phyloP scores from a whole-genome alignment of 176 grass and related monocot genomes.

The Puya raimondii region DNA sequence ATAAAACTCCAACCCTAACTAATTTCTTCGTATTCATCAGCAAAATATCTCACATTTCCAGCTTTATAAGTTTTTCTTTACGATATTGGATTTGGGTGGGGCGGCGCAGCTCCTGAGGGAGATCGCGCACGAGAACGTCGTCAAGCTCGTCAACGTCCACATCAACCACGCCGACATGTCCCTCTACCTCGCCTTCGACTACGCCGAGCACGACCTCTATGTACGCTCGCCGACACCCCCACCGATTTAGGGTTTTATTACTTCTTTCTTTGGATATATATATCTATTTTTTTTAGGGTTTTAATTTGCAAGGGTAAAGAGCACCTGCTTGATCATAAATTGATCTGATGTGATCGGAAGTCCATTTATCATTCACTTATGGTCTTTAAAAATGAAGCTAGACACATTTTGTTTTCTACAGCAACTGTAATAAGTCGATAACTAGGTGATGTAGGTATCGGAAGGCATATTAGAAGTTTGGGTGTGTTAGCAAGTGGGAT shows the following conservation, averaged over 20 bases:
- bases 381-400: too few species aligned
- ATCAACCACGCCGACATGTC: slow-evolving; percentile 99
- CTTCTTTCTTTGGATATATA: not conserved
- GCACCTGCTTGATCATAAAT: too few species aligned
- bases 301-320: too few species aligned
- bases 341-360: too few species aligned
- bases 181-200: slow-evolving; percentile 92
- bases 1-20: not conserved
- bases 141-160: slow-evolving; percentile 99
- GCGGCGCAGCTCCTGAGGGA: slow-evolving; percentile 67
- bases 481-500: too few species aligned
- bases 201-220: slow-evolving; percentile 94
- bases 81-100: slow-evolving; percentile 2
- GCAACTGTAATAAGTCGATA: too few species aligned
- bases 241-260: not conserved
- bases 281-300: too few species aligned
- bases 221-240: slow-evolving; percentile 24
- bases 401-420: too few species aligned
- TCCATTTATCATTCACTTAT: too few species aligned
- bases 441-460: too few species aligned
- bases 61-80: not conserved
- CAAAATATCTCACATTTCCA: not conserved
- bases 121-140: slow-evolving; percentile 86
- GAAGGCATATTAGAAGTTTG: too few species aligned
- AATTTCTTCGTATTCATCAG: not conserved